Evolutionary conservation across 2,329 filamentous ascomycete species (phyloP).

Genomic region (Ophiocordyceps camponoti-rufipedis): DNA sequence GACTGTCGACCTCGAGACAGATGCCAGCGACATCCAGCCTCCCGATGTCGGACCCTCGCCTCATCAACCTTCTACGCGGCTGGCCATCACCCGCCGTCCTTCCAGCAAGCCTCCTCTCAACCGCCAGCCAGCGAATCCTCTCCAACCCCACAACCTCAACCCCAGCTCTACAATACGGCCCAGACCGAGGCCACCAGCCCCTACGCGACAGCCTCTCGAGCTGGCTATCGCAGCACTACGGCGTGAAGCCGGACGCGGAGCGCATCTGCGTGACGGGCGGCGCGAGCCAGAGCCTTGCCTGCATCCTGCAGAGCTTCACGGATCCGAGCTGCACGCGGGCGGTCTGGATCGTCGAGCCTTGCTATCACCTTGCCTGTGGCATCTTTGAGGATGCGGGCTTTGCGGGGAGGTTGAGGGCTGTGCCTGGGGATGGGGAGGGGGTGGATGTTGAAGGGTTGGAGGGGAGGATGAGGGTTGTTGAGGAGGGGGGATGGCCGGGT

Average conservation of each 20-base stretch:
- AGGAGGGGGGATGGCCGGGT: conserved; percentile 7
- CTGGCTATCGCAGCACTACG: conserved; percentile 53
- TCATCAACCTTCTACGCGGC: conserved; percentile 47
- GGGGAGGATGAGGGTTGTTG: conserved; percentile 11
- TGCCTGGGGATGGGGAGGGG: conserved; percentile 64
- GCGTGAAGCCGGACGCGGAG: conserved; percentile 21
- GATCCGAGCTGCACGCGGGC: conserved; percentile 58
- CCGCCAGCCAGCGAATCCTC: conserved; percentile 42
- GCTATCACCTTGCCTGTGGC: conserved; percentile 70
- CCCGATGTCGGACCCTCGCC: neutral
- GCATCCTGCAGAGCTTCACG: conserved; percentile 60
- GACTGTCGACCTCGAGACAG: too few relatives aligned
- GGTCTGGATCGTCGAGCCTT: conserved; percentile 67
- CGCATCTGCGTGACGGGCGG: conserved; percentile 72
- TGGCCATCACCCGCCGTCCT: conserved; percentile 49
- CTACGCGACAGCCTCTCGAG: conserved; percentile 47
- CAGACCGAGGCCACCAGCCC: conserved; percentile 56
- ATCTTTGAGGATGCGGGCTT: conserved; percentile 75
- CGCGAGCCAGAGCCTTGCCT: conserved; percentile 66
- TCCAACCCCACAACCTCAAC: conserved; percentile 36
- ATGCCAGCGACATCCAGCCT: too few relatives aligned
- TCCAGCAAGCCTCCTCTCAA: conserved; percentile 41
- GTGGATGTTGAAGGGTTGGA: conserved; percentile 43
- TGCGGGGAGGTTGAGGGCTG: conserved; percentile 41
- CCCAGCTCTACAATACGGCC: conserved; percentile 60